Evolutionary conservation across 2,329 filamentous ascomycete genomes (phyloP).

Genomic region (Ophiostoma piceae): DNA sequence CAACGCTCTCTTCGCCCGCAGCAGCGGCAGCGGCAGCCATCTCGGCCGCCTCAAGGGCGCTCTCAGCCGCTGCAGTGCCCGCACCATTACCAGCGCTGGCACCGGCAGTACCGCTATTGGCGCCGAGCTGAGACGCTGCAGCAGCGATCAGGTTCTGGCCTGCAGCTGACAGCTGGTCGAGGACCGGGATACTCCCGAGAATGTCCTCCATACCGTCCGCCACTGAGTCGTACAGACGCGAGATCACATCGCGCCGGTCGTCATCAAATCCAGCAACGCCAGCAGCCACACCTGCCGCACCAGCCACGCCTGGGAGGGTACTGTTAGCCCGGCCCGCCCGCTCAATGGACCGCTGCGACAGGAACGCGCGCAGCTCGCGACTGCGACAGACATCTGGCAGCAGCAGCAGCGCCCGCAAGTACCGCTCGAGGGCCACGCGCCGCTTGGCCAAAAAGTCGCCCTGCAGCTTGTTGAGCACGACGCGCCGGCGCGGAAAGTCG

Average conservation of each 20-base stretch:
- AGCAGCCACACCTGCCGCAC: neutral
- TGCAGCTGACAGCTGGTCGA: slow-evolving; percentile 88
- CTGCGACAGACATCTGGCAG: slow-evolving; percentile 92
- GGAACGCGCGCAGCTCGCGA: slow-evolving; percentile 82
- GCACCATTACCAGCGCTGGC: neutral
- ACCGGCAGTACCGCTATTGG: neutral
- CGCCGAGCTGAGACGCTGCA: slow-evolving; percentile 57
- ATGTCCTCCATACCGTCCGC: slow-evolving; percentile 98
- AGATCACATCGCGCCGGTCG: slow-evolving; percentile 81
- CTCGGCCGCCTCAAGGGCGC: slow-evolving; percentile 79
- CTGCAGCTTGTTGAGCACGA: slow-evolving; percentile 95
- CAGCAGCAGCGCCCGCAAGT: slow-evolving; percentile 73
- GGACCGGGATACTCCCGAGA: slow-evolving; percentile 86
- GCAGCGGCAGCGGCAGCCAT: slow-evolving; percentile 61
- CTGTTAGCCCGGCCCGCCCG: slow-evolving; percentile 41
- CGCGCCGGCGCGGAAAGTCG: slow-evolving; percentile 84
- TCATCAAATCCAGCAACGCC: slow-evolving; percentile 35
- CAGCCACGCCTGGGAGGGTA: neutral
- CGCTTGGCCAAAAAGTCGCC: slow-evolving; percentile 92
- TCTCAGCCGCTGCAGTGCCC: slow-evolving; percentile 1
- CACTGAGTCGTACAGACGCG: slow-evolving; percentile 91
- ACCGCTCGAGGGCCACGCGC: slow-evolving; percentile 74
- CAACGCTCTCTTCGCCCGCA: slow-evolving; percentile 64
- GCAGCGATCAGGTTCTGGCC: slow-evolving; percentile 86
- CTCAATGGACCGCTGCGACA: slow-evolving; percentile 75